Evolutionary conservation across 2,329 filamentous ascomycete species (phyloP).

Genomic region (Ophiostoma novo-ulmi): DNA sequence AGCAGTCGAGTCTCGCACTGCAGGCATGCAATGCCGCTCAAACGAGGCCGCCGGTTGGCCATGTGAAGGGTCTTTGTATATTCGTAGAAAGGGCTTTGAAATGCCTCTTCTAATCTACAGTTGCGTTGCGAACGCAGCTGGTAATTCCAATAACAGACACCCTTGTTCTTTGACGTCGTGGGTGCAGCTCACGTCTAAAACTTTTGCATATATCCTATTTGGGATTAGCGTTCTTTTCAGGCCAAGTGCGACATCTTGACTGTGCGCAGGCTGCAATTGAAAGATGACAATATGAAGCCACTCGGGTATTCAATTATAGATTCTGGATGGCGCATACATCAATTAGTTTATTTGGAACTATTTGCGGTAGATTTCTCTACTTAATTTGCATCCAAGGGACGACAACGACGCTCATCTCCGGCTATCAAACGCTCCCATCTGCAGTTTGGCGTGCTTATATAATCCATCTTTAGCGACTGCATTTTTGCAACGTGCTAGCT

Average conservation of each 20-base stretch:
- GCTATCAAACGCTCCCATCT: neutral
- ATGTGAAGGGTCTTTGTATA: neutral
- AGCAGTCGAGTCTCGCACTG: slow-evolving; percentile 22
- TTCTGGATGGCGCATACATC: neutral
- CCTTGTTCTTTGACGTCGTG: neutral
- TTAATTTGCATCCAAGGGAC: too few species aligned
- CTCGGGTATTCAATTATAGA: neutral
- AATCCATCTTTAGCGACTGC: neutral
- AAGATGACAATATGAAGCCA: neutral
- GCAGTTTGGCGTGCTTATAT: neutral
- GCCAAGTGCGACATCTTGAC: neutral
- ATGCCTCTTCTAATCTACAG: neutral
- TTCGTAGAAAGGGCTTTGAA: neutral
- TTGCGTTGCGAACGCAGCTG: neutral
- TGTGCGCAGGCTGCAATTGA: neutral
- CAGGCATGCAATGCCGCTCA: slow-evolving; percentile 25
- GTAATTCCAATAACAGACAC: neutral
- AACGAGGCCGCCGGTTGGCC: slow-evolving; percentile 13
- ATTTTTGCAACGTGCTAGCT: neutral
- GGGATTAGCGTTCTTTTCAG: slow-evolving; percentile 9
- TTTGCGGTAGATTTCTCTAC: too few species aligned
- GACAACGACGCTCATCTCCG: too few species aligned
- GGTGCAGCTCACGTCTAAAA: slow-evolving; percentile 6
- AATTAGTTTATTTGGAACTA: neutral
- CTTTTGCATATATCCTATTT: slow-evolving; percentile 20